These are phyloP conservation scores for Teratosphaeria destructans DNA, from an alignment of 2,329 filamentous ascomycete genomes.

Conservation along the genomic window DNA sequence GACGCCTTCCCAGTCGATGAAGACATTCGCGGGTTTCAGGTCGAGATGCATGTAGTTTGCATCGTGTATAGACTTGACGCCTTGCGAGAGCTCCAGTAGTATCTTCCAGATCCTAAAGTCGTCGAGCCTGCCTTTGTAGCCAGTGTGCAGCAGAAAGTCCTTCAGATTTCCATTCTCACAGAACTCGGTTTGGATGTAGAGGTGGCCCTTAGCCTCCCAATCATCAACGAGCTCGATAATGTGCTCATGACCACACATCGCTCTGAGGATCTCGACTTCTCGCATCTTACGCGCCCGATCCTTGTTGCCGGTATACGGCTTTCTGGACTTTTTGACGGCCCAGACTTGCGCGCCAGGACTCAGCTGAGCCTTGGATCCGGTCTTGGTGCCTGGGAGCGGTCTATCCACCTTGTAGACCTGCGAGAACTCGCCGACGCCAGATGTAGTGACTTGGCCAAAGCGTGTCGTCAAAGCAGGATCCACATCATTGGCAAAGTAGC, in stretches of 20 bases:
- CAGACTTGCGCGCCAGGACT: conserved; percentile 44
- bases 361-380: conserved; percentile 3
- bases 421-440: conserved; percentile 88
- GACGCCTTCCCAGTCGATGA: conserved; percentile 70
- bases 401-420: conserved; percentile 73
- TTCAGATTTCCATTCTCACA: conserved; percentile 91
- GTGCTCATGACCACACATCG: conserved; percentile 72
- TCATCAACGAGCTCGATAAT: conserved; percentile 72
- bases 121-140: conserved; percentile 75
- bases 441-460: conserved; percentile 70
- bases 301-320: conserved; percentile 64
- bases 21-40: conserved; percentile 73
- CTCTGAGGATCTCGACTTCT: conserved; percentile 70
- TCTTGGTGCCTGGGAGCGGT: conserved; percentile 22
- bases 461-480: conserved; percentile 63
- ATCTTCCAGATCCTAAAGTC: conserved; percentile 99
- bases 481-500: conserved; percentile 59
- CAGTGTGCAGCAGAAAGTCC: conserved; percentile 71
- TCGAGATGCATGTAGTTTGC: conserved; percentile 78
- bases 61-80: conserved; percentile 80
- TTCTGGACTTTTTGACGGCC: conserved; percentile 87
- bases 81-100: conserved; percentile 69
- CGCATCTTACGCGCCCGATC: conserved; percentile 77
- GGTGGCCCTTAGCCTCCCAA: conserved; percentile 75
- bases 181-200: conserved; percentile 96